Evolutionary conservation across 2,329 filamentous ascomycete genomes (phyloP).

Genomic region (Fusarium papillatum): DNA sequence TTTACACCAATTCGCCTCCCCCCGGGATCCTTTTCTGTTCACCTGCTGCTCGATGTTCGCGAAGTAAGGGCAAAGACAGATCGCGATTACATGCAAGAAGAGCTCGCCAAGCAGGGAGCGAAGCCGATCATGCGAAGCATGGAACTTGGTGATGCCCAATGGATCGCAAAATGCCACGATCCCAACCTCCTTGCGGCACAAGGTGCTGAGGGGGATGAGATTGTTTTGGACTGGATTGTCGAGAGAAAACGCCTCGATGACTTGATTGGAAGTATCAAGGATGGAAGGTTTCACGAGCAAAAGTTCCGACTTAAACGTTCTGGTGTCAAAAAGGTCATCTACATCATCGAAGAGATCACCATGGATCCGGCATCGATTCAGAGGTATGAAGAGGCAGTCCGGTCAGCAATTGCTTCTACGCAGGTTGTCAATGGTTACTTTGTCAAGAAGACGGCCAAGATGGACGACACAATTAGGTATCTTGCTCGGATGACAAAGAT

Average conservation of each 20-base stretch:
- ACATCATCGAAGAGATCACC: constrained; percentile 81
- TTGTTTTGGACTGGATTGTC: constrained; percentile 85
- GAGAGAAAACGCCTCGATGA: constrained; percentile 88
- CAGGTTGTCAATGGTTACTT: constrained; percentile 87
- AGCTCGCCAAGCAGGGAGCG: constrained; percentile 76
- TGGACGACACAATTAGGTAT: constrained; percentile 85
- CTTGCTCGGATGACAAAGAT: constrained; percentile 79
- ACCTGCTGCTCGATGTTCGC: constrained; percentile 80
- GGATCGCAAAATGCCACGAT: constrained; percentile 82
- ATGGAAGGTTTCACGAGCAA: constrained; percentile 86
- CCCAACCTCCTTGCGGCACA: constrained; percentile 65
- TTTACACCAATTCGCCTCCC: constrained; percentile 73
- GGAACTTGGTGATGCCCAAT: constrained; percentile 82
- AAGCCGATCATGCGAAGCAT: constrained; percentile 76
- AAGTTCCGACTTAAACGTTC: constrained; percentile 83
- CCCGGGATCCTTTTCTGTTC: constrained; percentile 77
- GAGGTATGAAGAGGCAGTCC: constrained; percentile 75
- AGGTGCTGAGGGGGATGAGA: constrained; percentile 75
- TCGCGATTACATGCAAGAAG: constrained; percentile 81
- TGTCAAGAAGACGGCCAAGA: constrained; percentile 79
- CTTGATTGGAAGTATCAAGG: constrained; percentile 84
- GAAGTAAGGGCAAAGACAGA: constrained; percentile 81
- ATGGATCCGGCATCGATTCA: constrained; percentile 67
- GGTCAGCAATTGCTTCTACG: constrained; percentile 81
- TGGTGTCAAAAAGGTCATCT: constrained; percentile 82